phyloP scores from a whole-genome alignment of 768 basidiomycete species.

The Cyclocybe aegerita region DNA sequence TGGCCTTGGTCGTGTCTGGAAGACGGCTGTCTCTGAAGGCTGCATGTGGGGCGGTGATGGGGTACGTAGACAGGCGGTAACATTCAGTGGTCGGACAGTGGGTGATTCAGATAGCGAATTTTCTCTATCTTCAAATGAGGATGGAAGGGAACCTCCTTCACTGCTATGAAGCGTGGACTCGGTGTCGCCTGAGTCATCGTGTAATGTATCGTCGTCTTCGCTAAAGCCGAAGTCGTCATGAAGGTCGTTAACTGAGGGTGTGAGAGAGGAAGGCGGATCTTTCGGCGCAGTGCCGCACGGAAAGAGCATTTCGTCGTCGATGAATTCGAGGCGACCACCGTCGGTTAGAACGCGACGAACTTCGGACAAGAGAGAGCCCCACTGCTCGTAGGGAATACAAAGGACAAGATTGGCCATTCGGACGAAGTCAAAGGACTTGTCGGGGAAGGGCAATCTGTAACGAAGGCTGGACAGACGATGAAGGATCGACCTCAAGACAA shows the following conservation, averaged over 20 bases:
- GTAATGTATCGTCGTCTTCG: constrained; percentile 27
- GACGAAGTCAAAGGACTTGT: constrained; percentile 67
- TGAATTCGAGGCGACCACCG: constrained; percentile 68
- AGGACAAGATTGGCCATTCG: constrained; percentile 69
- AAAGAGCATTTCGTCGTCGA: constrained; percentile 72
- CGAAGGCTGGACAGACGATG: constrained; percentile 41
- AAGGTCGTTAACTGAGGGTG: constrained; percentile 16
- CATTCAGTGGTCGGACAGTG: constrained; percentile 12
- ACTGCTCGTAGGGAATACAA: constrained; percentile 58
- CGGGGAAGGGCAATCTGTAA: constrained; percentile 58
- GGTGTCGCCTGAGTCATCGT: constrained; percentile 22
- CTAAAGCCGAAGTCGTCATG: constrained; percentile 20
- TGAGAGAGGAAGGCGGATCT: constrained; percentile 3
- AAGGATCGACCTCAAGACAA: neutral
- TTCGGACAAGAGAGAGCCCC: constrained; percentile 62
- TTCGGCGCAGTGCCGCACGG: constrained; percentile 42
- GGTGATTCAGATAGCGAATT: constrained; percentile 12
- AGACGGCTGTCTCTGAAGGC: neutral
- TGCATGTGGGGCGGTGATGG: neutral
- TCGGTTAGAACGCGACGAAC: constrained; percentile 57
- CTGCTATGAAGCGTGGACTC: constrained; percentile 24
- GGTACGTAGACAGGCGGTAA: constrained; percentile 3
- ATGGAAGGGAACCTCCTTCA: constrained; percentile 14
- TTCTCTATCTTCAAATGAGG: constrained; percentile 19
- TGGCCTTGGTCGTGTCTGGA: neutral